Evolutionary conservation across 1,284 basidiomycete genomes (phyloP).

Genomic region (Malassezia vespertilionis): DNA sequence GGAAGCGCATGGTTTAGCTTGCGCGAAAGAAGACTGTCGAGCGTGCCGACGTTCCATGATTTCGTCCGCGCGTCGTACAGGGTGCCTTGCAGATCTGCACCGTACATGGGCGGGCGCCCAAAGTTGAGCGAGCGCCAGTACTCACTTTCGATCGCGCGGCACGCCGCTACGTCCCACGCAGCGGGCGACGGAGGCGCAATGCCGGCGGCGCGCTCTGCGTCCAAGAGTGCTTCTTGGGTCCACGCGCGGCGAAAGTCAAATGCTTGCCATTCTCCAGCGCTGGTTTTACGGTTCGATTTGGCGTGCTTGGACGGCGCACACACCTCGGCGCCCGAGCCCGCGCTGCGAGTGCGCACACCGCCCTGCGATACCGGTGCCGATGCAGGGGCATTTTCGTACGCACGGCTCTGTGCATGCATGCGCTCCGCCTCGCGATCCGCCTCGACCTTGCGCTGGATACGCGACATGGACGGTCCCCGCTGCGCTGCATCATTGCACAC

Average conservation of each 20-base stretch:
- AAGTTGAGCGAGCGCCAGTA: slow-evolving; percentile 86
- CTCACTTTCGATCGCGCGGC: slow-evolving; percentile 71
- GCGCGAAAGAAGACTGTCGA: slow-evolving; percentile 75
- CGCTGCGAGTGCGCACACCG: no score
- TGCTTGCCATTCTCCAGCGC: slow-evolving; percentile 29
- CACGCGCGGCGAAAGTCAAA: slow-evolving; percentile 39
- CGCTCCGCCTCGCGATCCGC: slow-evolving; percentile 21
- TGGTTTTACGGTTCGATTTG: slow-evolving; percentile 20
- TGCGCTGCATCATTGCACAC: slow-evolving; percentile 24
- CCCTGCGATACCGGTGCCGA: slow-evolving; percentile 7
- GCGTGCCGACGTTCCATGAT: slow-evolving; percentile 81
- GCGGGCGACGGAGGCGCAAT: slow-evolving; percentile 9
- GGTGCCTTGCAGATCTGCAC: slow-evolving; percentile 82
- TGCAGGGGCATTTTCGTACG: slow-evolving; percentile 5
- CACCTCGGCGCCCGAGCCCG: not conserved
- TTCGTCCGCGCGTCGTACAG: slow-evolving; percentile 71
- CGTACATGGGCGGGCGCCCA: slow-evolving; percentile 85
- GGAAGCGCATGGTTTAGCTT: slow-evolving; percentile 61
- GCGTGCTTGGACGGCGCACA: not conserved
- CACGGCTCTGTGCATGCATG: slow-evolving; percentile 13
- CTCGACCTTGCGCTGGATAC: slow-evolving; percentile 37
- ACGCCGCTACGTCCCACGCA: slow-evolving; percentile 50
- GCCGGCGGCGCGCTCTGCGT: slow-evolving; percentile 19
- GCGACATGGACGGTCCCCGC: slow-evolving; percentile 39
- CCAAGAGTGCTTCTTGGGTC: slow-evolving; percentile 33